Evolutionary conservation across 1,139 yeast species (phyloP).

Genomic region (Meyerozyma smithsonii): DNA sequence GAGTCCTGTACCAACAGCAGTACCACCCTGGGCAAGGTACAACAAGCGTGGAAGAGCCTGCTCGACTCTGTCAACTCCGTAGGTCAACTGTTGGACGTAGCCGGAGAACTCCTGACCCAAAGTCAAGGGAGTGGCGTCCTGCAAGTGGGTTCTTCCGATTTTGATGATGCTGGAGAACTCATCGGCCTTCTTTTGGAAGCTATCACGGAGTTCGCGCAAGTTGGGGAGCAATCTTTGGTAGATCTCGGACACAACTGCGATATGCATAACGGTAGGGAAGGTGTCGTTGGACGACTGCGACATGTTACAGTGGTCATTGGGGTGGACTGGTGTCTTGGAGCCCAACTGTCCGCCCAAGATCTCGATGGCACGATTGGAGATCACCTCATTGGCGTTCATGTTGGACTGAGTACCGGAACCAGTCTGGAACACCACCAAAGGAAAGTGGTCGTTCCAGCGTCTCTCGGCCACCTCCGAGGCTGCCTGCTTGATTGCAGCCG

Average conservation of each 20-base stretch:
- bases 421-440: conserved; percentile 20
- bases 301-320: conserved; percentile 20
- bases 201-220: conserved; percentile 15
- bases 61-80: conserved; percentile 17
- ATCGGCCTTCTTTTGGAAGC: conserved; percentile 14
- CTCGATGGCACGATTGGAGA: conserved; percentile 19
- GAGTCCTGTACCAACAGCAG: conserved; percentile 20
- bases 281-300: conserved; percentile 19
- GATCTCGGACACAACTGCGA: conserved; percentile 18
- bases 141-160: conserved; percentile 20
- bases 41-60: conserved; percentile 16
- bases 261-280: conserved; percentile 21
- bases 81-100: conserved; percentile 18
- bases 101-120: conserved; percentile 20
- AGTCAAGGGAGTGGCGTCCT: conserved; percentile 19
- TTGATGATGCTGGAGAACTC: conserved; percentile 17
- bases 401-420: conserved; percentile 20
- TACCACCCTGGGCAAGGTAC: conserved; percentile 19
- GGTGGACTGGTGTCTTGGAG: conserved; percentile 19
- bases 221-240: conserved; percentile 15
- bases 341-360: conserved; percentile 18
- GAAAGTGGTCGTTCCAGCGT: conserved; percentile 17
- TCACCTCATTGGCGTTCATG: conserved; percentile 20
- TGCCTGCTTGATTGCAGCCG: conserved; percentile 16
- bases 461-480: conserved; percentile 18